A percentile compares a stretch with the other conserved stretches of the same genome.
Evolutionary conservation across 306 rosid species (phyloP).

Genomic region (Cyclanthera cordifolia): DNA sequence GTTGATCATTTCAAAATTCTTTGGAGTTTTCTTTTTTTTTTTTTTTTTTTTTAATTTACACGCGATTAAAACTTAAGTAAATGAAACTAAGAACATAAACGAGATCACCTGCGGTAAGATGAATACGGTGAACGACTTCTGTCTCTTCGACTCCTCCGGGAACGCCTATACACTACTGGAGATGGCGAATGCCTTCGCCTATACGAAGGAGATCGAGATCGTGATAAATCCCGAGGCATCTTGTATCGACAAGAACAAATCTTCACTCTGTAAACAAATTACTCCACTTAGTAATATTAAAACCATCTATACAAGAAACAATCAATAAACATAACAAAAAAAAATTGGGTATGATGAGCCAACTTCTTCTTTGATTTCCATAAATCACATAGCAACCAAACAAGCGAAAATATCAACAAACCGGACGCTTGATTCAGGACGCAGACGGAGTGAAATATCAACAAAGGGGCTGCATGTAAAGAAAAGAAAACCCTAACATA

Average conservation of each 20-base stretch:
- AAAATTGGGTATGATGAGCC: neutral
- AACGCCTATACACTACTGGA: constrained; percentile 52
- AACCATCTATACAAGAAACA: neutral
- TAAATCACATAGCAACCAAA: neutral
- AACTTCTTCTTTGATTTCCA: neutral
- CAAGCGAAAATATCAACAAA: neutral
- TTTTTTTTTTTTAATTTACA: no score
- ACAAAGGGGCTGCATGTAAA: constrained; percentile 1
- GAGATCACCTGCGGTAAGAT: constrained; percentile 79
- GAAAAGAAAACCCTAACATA: constrained; percentile 7
- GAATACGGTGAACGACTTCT: constrained; percentile 79
- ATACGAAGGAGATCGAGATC: constrained; percentile 71
- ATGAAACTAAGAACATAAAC: constrained; percentile 26
- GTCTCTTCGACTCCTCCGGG: constrained; percentile 72
- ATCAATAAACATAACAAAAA: neutral
- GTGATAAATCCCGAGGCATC: constrained; percentile 87
- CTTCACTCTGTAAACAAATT: constrained; percentile 11
- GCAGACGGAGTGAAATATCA: constrained; percentile 3
- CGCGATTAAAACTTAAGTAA: constrained; percentile 19
- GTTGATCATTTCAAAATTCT: constrained; percentile 19
- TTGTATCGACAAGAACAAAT: constrained; percentile 14
- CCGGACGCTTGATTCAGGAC: constrained; percentile 11
- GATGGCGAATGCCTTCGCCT: constrained; percentile 78
- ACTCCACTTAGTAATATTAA: neutral
- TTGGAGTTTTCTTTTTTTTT: constrained; percentile 5